These are phyloP conservation scores for Russula compacta DNA, from an alignment of 768 basidiomycete species.

Conservation along the genomic window DNA sequence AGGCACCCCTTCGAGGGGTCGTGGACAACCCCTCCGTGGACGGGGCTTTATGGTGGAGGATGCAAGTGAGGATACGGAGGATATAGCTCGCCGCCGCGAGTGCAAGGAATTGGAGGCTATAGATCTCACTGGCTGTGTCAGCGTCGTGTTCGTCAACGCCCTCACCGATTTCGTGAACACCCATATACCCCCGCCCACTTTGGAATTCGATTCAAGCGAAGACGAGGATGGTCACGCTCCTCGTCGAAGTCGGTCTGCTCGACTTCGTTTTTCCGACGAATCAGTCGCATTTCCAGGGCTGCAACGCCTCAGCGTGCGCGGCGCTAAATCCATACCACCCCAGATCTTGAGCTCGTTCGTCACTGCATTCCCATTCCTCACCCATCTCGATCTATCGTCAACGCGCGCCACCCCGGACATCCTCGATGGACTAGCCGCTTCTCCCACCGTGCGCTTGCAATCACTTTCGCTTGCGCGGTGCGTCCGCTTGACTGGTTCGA, in stretches of 20 bases:
- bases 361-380: conserved; percentile 74
- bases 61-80: conserved; percentile 63
- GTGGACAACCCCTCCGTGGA: conserved; percentile 60
- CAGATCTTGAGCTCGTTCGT: conserved; percentile 64
- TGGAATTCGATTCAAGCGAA: conserved; percentile 38
- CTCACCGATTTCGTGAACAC: conserved; percentile 73
- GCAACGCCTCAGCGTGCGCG: conserved; percentile 70
- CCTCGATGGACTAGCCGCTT: conserved; percentile 54
- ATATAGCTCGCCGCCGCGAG: conserved; percentile 50
- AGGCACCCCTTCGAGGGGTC: conserved; percentile 59
- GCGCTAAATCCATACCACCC: conserved; percentile 68
- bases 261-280: conserved; percentile 38
- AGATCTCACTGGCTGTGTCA: conserved; percentile 93
- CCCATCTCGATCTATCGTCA: conserved; percentile 45
- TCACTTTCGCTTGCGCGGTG: conserved; percentile 84
- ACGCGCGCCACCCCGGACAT: conserved; percentile 77
- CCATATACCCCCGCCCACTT: conserved; percentile 42
- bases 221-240: conserved; percentile 25
- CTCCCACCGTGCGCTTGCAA: conserved; percentile 55
- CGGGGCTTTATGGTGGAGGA: conserved; percentile 43
- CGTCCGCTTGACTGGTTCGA: conserved; percentile 69
- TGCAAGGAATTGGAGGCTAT: conserved; percentile 70
- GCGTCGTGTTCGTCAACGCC: conserved; percentile 78
- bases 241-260: conserved; percentile 25
- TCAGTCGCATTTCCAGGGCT: conserved; percentile 57